Evolutionary conservation across 2,329 filamentous ascomycete genomes (phyloP), one percentile per base, ranked within the genome.

Genomic region (Thermochaetoides dissita): DNA sequence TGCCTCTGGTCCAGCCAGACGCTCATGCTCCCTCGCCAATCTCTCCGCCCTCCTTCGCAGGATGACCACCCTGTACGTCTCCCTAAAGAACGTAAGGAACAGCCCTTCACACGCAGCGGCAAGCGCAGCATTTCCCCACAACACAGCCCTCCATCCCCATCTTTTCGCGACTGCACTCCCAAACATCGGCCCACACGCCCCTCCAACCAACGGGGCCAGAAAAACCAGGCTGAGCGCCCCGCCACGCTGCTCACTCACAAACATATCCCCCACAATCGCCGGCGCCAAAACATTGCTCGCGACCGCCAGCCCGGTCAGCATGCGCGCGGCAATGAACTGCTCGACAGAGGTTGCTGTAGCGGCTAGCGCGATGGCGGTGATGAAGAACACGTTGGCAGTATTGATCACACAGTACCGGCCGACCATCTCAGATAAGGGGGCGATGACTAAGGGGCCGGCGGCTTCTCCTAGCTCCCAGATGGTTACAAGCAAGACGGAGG

Each of bases 391-490:
- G 51, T 74, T 77, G 53, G 66, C 67, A 6, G 53, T 55, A 55
- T 75, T 71, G 50, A 78, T 64, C 39, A 79, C 66, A 5, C 65
- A 63, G 43, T 68, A 66, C 1, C 75, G 69, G 32, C 76, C 75
- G 49, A 69, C 69, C 8, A 74, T 59, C 57, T 84, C 79, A 6
- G 70, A 76, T 6, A 81, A 56, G 0, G 79, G 78, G 8, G 75
- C 77, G 51, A 78, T 73, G 30, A 79, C 58, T 1, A 72, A 57
- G 1, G 76, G 76, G 0, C 76, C 76, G 6, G 74, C 69, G 2
- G 72, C 72, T 49, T 79, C 75, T 46, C 80, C 79, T 0, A 84
- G 67, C 46, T 86, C 72, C 67, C 80, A 81, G 45, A 84, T 75
- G 0, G 79, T 82, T 7, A 85, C 76, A 41, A 84, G 74, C 36